These are phyloP conservation scores for Silene vulgaris DNA, from an alignment of 179 eudicot species.

Conservation along the genomic window DNA sequence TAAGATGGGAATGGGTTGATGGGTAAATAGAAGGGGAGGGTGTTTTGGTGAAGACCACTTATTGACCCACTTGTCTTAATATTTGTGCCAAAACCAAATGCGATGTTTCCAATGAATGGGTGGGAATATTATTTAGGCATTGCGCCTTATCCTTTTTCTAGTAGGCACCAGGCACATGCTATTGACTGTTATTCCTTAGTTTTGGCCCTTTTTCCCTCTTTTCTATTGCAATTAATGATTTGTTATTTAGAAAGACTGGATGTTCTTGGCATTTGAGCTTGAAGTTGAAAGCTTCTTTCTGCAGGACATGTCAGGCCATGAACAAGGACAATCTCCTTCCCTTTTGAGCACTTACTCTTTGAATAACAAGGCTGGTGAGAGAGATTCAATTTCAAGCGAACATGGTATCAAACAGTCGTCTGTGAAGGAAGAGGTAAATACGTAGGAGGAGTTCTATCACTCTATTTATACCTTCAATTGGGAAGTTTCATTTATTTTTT, in stretches of 20 bases:
- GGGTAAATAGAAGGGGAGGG: too few relatives aligned
- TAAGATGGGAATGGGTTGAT: too few relatives aligned
- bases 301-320: slow-evolving; percentile 39
- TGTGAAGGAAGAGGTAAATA: slow-evolving; percentile 26
- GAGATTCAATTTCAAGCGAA: slow-evolving; percentile 32
- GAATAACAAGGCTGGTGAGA: slow-evolving; percentile 34
- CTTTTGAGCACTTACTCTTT: slow-evolving; percentile 68
- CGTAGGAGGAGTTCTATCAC: not conserved
- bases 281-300: slow-evolving; percentile 16
- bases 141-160: not conserved
- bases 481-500: not conserved
- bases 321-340: slow-evolving; percentile 39
- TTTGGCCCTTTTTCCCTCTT: not conserved
- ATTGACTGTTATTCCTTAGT: not conserved
- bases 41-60: too few relatives aligned
- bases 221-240: slow-evolving; percentile 1
- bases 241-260: not conserved
- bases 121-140: too few relatives aligned
- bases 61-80: too few relatives aligned
- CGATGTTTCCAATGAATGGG: too few relatives aligned
- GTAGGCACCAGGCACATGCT: not conserved
- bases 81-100: too few relatives aligned
- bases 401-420: slow-evolving; percentile 29
- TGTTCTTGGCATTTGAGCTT: not conserved
- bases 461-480: not conserved